Evolutionary conservation across 768 basidiomycete species (phyloP), one percentile per base, ranked within the genome.

Genomic region (Boletus huronensis): DNA sequence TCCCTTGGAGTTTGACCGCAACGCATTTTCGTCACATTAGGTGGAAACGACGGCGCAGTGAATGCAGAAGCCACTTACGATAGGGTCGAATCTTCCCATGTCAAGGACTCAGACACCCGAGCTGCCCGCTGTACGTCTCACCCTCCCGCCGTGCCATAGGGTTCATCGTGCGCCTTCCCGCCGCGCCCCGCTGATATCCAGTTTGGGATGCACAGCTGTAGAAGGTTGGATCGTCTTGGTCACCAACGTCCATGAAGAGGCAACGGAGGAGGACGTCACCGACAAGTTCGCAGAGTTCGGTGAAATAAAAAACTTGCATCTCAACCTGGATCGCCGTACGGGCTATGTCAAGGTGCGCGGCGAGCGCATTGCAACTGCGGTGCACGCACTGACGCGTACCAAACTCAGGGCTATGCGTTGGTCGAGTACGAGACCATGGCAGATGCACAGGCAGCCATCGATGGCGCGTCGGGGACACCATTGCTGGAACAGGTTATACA

Each of bases 181-280:
- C 42, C 48, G 23, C 21, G 19, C 35, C 23, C 21, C 29, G 17
- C 52, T 58, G 32, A 66, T 53, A n/a, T 43, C 53, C 45, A 54
- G 55, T 28, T 50, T 53, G 31, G 54, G 43, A 25, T 53, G 44
- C 59, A 47, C 68, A 99, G 96, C 96, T 48, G 93, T 99, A 11
- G 96, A 99, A 71, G 96, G 96, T 45, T 99, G 96, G 95, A 98
- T 99, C 52, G 91, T 99, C 42, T 79, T 98, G 50, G 93, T 96
- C 48, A 97, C 93, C 34, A 90, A 90, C 60, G 91, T 99, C 7
- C 96, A 99, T 67, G 97, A 98, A 72, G 97, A 99, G 70, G 90
- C 97, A 6, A 95, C 93, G 0, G 97, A 99, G 67, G 97, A 99
- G 67, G 97, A 99, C 63, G 80, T 99, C 14, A 87, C 83, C 41